A percentile compares a stretch with the other conserved stretches of the same genome.
Conservation (phyloP, 1,139 yeast genomes). For the Zhuliangozyma parablackwelliae region DNA sequence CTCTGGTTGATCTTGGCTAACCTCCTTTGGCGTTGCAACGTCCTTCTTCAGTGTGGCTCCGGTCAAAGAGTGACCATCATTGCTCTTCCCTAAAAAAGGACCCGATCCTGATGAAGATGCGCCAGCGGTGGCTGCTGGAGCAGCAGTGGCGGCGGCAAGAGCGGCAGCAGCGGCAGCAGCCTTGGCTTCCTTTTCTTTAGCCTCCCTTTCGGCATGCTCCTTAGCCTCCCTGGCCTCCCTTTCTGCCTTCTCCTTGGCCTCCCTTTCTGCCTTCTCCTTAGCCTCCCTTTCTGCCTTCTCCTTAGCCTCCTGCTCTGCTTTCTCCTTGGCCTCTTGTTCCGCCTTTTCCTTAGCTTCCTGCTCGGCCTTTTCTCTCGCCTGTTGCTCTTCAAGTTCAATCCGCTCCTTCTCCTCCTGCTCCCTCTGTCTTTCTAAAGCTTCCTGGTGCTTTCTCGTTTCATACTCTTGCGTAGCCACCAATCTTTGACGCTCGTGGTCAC, state of each 20-base stretch:
- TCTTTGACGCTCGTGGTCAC: slow-evolving; percentile 44
- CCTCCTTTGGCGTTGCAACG: neutral
- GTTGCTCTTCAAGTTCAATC: slow-evolving; percentile 25
- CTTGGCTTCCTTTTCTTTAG: slow-evolving; percentile 14
- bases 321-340: slow-evolving; percentile 28
- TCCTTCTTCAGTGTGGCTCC: slow-evolving; percentile 8
- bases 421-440: slow-evolving; percentile 42
- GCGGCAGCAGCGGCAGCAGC: slow-evolving; percentile 2
- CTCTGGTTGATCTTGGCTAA: neutral
- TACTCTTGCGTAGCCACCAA: slow-evolving; percentile 46
- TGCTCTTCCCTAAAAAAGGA: slow-evolving; percentile 23
- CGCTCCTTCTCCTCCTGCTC: slow-evolving; percentile 32
- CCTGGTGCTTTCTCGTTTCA: slow-evolving; percentile 42
- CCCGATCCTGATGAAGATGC: slow-evolving; percentile 5
- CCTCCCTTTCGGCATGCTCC: slow-evolving; percentile 8
- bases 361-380: slow-evolving; percentile 28
- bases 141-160: too few relatives aligned
- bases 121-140: too few relatives aligned
- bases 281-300: slow-evolving; percentile 17
- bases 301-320: slow-evolving; percentile 12
- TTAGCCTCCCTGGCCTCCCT: slow-evolving; percentile 2
- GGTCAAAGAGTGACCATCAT: slow-evolving; percentile 17
- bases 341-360: slow-evolving; percentile 24
- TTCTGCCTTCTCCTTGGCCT: slow-evolving; percentile 10
- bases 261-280: slow-evolving; percentile 18